phyloP scores from a whole-genome alignment of 2,329 filamentous ascomycete species.

The Fusarium pseudoanthophilum region DNA sequence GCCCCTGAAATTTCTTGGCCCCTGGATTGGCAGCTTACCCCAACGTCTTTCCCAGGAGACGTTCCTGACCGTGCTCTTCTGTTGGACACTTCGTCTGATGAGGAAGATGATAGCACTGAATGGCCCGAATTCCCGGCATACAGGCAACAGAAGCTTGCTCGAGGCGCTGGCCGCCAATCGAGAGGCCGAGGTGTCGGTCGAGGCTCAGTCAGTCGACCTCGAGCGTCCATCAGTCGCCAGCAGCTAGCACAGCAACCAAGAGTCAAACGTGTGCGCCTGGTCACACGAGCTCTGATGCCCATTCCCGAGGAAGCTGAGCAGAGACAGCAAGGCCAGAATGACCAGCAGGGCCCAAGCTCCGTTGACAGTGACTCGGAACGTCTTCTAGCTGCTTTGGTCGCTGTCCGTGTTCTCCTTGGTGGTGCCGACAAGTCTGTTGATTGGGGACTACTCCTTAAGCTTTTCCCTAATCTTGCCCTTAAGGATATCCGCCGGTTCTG shows the following conservation, averaged over 20 bases:
- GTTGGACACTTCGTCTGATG: slow-evolving; percentile 26
- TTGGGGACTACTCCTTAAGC: slow-evolving; percentile 66
- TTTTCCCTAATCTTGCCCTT: slow-evolving; percentile 65
- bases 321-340: slow-evolving; percentile 1
- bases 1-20: slow-evolving; percentile 40
- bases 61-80: slow-evolving; percentile 14
- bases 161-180: background rate
- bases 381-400: slow-evolving; percentile 67
- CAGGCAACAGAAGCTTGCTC: background rate
- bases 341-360: slow-evolving; percentile 11
- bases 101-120: slow-evolving; percentile 28
- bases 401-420: slow-evolving; percentile 67
- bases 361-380: slow-evolving; percentile 34
- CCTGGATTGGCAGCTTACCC: slow-evolving; percentile 41
- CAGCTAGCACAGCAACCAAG: slow-evolving; percentile 19
- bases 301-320: slow-evolving; percentile 27
- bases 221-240: slow-evolving; percentile 6
- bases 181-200: slow-evolving; percentile 6
- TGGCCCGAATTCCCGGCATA: slow-evolving; percentile 28
- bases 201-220: slow-evolving; percentile 6
- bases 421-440: slow-evolving; percentile 69
- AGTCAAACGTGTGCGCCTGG: slow-evolving; percentile 47
- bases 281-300: slow-evolving; percentile 45
- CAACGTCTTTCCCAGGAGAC: slow-evolving; percentile 21
- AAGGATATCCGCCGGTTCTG: slow-evolving; percentile 66